Evolutionary conservation across 2,329 filamentous ascomycete genomes (phyloP).

Genomic region (Raffaelea albimanens): DNA sequence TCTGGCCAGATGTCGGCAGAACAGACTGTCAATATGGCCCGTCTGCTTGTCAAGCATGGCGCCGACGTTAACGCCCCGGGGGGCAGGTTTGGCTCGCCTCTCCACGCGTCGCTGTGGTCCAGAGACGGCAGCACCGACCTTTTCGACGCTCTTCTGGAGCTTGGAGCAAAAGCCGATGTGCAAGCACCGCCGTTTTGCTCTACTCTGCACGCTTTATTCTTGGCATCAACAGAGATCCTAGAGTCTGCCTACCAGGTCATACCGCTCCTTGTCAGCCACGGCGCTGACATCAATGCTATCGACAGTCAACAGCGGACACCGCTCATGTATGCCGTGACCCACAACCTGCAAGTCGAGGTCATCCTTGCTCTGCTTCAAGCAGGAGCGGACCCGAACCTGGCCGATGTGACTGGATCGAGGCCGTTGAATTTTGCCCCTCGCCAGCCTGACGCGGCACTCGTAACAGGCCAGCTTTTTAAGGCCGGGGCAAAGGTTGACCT

Average conservation of each 20-base stretch:
- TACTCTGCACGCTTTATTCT: background rate
- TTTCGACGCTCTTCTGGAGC: slow-evolving; percentile 4
- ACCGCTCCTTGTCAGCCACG: too few species aligned
- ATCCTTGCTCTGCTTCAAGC: slow-evolving; percentile 4
- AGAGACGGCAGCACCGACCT: background rate
- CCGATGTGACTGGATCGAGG: background rate
- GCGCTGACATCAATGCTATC: too few species aligned
- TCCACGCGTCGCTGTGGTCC: slow-evolving; percentile 6
- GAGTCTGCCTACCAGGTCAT: too few species aligned
- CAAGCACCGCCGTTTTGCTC: background rate
- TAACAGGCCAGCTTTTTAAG: background rate
- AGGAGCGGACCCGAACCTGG: slow-evolving; percentile 4
- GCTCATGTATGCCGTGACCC: slow-evolving; percentile 6
- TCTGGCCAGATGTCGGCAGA: background rate
- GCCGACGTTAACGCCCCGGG: slow-evolving; percentile 1
- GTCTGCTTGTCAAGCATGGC: slow-evolving; percentile 1
- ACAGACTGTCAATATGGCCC: slow-evolving; percentile 1
- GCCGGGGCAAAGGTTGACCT: background rate
- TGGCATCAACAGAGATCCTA: background rate
- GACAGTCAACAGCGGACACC: slow-evolving; percentile 8
- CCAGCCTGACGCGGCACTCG: background rate
- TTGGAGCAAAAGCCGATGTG: background rate
- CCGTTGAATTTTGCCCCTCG: slow-evolving; percentile 1
- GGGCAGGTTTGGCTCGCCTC: slow-evolving; percentile 4
- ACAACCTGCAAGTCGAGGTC: background rate